phyloP scores from a whole-genome alignment of 2,329 filamentous ascomycete genomes.

The Claviceps lovelessii region DNA sequence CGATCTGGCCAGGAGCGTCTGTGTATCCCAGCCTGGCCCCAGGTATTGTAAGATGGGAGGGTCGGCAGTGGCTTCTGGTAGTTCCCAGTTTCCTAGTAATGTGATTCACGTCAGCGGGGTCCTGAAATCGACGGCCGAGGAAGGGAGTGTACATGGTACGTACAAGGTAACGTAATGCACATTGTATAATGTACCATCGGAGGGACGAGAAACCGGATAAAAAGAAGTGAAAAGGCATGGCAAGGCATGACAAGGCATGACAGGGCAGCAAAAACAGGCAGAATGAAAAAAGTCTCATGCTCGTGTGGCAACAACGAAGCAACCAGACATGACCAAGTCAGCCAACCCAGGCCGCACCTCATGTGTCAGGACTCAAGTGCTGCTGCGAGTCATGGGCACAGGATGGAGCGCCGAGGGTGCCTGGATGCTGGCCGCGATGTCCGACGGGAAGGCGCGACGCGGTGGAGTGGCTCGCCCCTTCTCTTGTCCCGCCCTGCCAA shows the following conservation, averaged over 20 bases:
- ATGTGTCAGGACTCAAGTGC: background rate
- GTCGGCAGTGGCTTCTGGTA: background rate
- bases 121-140: background rate
- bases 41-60: background rate
- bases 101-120: background rate
- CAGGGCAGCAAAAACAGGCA: background rate
- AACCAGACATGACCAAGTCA: background rate
- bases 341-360: background rate
- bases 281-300: background rate
- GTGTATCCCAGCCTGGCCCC: background rate
- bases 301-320: background rate
- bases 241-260: background rate
- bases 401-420: background rate
- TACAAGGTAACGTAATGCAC: background rate
- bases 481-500: background rate
- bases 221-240: background rate
- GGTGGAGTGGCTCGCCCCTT: background rate
- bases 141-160: background rate
- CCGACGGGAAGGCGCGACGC: background rate
- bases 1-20: constrained; percentile 2
- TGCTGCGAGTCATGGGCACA: background rate
- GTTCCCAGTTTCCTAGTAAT: background rate
- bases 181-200: background rate
- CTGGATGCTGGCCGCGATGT: background rate
- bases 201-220: background rate